Evolutionary conservation across 805 yeast genomes (phyloP).

Genomic region (Wickerhamomyces pijperi): DNA sequence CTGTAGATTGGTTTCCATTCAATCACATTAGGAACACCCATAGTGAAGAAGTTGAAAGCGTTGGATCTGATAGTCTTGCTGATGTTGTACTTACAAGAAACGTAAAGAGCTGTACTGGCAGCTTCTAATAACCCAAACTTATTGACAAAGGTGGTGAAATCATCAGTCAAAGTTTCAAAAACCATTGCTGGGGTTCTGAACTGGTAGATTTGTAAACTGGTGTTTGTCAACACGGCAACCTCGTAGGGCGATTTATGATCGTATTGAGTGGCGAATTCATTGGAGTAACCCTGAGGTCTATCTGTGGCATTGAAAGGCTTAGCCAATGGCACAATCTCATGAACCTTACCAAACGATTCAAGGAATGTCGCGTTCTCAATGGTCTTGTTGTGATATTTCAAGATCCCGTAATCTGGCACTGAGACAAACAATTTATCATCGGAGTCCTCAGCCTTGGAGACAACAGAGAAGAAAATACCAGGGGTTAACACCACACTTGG

Average conservation of each 20-base stretch:
- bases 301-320: slow-evolving; percentile 61
- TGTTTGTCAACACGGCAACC: slow-evolving; percentile 74
- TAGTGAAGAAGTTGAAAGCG: slow-evolving; percentile 31
- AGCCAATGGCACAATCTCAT: slow-evolving; percentile 62
- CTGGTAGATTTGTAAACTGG: slow-evolving; percentile 66
- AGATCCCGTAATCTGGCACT: slow-evolving; percentile 76
- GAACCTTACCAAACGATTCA: slow-evolving; percentile 49
- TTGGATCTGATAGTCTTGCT: slow-evolving; percentile 36
- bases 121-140: slow-evolving; percentile 85
- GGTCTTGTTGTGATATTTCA: slow-evolving; percentile 60
- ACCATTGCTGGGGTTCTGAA: slow-evolving; percentile 74
- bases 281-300: slow-evolving; percentile 74
- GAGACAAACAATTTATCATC: slow-evolving; percentile 54
- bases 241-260: slow-evolving; percentile 44
- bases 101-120: slow-evolving; percentile 77
- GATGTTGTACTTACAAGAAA: slow-evolving; percentile 65
- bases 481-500: slow-evolving; percentile 64
- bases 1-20: slow-evolving; percentile 32
- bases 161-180: slow-evolving; percentile 58
- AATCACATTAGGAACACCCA: slow-evolving; percentile 30
- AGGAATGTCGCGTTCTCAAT: slow-evolving; percentile 76
- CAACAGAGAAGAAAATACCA: slow-evolving; percentile 72
- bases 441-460: slow-evolving; percentile 19
- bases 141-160: slow-evolving; percentile 56
- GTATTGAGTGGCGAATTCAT: slow-evolving; percentile 81